Conservation (phyloP, 352 stramenopile genomes). For the Phytophthora sp. region DNA sequence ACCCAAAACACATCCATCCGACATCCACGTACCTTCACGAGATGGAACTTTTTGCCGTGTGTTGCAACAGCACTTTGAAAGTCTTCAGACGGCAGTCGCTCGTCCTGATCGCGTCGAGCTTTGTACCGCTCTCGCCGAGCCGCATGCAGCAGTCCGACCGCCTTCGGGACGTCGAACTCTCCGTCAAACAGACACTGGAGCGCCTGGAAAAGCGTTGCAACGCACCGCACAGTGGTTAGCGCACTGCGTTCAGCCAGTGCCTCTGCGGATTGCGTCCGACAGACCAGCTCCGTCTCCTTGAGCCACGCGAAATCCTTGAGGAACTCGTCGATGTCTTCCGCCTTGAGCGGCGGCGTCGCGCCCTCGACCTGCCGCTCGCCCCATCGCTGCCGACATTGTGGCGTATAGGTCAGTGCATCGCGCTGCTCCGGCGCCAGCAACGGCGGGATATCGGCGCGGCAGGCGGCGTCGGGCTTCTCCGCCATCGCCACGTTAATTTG, state of each 20-base stretch:
- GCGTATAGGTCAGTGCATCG: constrained; percentile 12
- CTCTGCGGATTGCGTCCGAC: constrained; percentile 5
- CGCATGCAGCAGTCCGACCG: constrained; percentile 41
- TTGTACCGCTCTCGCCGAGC: constrained; percentile 37
- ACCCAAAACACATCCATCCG: background rate
- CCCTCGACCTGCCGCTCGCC: constrained; percentile 14
- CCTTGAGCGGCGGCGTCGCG: constrained; percentile 21
- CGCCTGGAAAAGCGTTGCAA: constrained; percentile 38
- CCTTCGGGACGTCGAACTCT: constrained; percentile 52
- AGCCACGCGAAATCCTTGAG: constrained; percentile 50
- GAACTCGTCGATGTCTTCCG: constrained; percentile 58
- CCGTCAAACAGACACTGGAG: constrained; percentile 68
- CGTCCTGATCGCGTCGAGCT: constrained; percentile 21
- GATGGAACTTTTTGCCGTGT: constrained; percentile 69
- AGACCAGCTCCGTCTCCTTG: constrained; percentile 64
- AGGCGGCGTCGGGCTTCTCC: constrained; percentile 34
- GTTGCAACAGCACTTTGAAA: constrained; percentile 50
- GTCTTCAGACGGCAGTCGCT: constrained; percentile 38
- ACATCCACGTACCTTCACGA: constrained; percentile 49
- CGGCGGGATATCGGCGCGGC: constrained; percentile 61
- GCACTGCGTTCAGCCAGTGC: background rate
- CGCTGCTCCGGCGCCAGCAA: constrained; percentile 44
- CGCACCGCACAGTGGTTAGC: background rate
- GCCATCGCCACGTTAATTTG: constrained; percentile 10
- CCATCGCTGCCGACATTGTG: constrained; percentile 52